Evolutionary conservation across 495 filamentous ascomycete genomes (phyloP).

Genomic region (Penicillium canescens): DNA sequence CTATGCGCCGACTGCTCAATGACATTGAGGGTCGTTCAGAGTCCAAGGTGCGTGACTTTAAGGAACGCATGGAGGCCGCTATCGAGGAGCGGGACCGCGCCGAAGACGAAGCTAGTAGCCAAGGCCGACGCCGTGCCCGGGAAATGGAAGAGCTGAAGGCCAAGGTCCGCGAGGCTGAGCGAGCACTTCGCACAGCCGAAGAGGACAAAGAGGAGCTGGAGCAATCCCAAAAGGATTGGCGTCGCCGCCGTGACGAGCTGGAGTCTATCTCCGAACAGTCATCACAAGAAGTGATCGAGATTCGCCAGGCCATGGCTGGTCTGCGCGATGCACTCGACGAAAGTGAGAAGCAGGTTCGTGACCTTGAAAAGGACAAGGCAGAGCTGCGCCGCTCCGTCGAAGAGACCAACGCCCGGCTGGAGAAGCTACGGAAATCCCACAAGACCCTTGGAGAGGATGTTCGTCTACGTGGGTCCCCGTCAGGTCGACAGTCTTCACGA

Average conservation of each 20-base stretch:
- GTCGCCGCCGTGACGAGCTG: slow-evolving; percentile 68
- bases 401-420: slow-evolving; percentile 70
- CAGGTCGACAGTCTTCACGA: slow-evolving; percentile 55
- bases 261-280: slow-evolving; percentile 68
- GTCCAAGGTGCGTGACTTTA: slow-evolving; percentile 79
- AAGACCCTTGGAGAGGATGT: slow-evolving; percentile 50
- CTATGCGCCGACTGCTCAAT: slow-evolving; percentile 84
- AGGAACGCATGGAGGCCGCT: slow-evolving; percentile 82
- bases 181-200: slow-evolving; percentile 64
- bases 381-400: slow-evolving; percentile 76
- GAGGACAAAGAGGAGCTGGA: slow-evolving; percentile 72
- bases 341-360: slow-evolving; percentile 79
- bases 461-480: slow-evolving; percentile 39
- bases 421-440: slow-evolving; percentile 76
- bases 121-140: slow-evolving; percentile 70
- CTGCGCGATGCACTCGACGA: slow-evolving; percentile 81
- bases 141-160: slow-evolving; percentile 85
- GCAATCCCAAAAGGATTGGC: slow-evolving; percentile 70
- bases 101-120: slow-evolving; percentile 82
- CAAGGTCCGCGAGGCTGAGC: slow-evolving; percentile 78
- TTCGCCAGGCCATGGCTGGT: slow-evolving; percentile 73
- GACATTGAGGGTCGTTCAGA: slow-evolving; percentile 86
- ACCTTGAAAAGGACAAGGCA: slow-evolving; percentile 76
- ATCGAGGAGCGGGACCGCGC: slow-evolving; percentile 89
- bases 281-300: slow-evolving; percentile 68